These are phyloP conservation scores for Penium margaritaceum DNA, from an alignment of 139 green algal genomes.

Conservation along the genomic window DNA sequence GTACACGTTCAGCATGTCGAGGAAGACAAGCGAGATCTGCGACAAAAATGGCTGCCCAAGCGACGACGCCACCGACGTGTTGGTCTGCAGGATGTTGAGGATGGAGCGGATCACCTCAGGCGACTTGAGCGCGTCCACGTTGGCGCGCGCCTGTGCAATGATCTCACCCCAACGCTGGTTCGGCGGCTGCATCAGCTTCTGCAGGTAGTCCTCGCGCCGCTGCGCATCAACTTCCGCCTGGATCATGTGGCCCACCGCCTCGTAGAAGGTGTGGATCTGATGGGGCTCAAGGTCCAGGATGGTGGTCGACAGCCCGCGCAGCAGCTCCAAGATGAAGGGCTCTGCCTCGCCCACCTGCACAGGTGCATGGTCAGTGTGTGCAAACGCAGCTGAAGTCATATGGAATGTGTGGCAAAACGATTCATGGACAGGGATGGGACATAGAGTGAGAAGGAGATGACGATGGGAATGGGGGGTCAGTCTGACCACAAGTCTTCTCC, in stretches of 20 bases:
- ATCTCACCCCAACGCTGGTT: slow-evolving; percentile 81
- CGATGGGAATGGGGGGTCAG: too few relatives aligned
- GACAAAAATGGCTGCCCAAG: slow-evolving; percentile 81
- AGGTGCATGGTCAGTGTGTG: too few relatives aligned
- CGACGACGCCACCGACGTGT: slow-evolving; percentile 72
- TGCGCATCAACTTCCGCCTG: slow-evolving; percentile 49
- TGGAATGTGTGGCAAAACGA: too few relatives aligned
- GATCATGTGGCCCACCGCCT: slow-evolving; percentile 62
- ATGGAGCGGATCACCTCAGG: slow-evolving; percentile 70
- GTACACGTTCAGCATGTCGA: slow-evolving; percentile 85
- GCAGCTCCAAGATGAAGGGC: slow-evolving; percentile 91
- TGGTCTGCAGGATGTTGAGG: slow-evolving; percentile 90
- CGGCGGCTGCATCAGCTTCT: slow-evolving; percentile 79
- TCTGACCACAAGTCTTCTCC: too few relatives aligned
- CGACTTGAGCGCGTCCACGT: slow-evolving; percentile 73
- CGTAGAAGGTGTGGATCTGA: slow-evolving; percentile 95
- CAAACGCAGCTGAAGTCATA: too few relatives aligned
- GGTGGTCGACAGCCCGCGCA: slow-evolving; percentile 68
- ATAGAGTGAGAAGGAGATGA: too few relatives aligned
- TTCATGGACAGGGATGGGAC: too few relatives aligned
- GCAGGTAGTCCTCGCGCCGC: slow-evolving; percentile 78
- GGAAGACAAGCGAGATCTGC: slow-evolving; percentile 86
- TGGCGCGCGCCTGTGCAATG: slow-evolving; percentile 58
- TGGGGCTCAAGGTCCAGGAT: slow-evolving; percentile 92
- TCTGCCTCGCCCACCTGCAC: slow-evolving; percentile 73